Base-by-base conservation (phyloP, 1,284 basidiomycete genomes). In the Apiotrichum domesticum region DNA sequence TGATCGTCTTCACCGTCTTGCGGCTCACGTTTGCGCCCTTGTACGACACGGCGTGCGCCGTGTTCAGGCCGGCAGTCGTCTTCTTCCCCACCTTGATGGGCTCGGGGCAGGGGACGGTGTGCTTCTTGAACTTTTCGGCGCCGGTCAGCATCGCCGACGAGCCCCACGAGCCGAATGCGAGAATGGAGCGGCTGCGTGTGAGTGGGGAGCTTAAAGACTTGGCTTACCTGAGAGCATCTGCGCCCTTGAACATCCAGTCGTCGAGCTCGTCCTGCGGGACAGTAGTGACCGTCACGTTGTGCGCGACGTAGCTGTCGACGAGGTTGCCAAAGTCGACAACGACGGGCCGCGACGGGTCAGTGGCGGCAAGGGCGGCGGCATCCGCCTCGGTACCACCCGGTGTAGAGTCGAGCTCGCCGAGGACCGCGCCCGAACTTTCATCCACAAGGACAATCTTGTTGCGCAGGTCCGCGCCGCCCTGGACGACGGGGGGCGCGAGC, bases 401-500 rank as follows among this genome's bases (percentile, higher is more conserved):
- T 11, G 87, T 79, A 43, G 83, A 77, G 51, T 87, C 86, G 9
- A 90, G 78, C 68, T 87, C 83, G 1, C 86, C 87, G 9, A 91
- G 79, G 6, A 90, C 80, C 65, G 88, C 83, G 2, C 88, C 87
- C 54, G 81, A 85, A 43, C 83, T 80, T 69, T 90, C 83, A 70
- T 91, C 84, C 61, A 90, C 80, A 54, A 89, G 81, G 8, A 90
- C 82, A 37, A 90, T 80, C 50, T 81, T 82, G 5, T 87, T 87
- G 42, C 84, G 80, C 32, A 86, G 75, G 63, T 86, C 84, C 13
- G 48, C 52, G 4, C 51, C 52, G n/a, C 55, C 59, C 21, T 50
- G 45, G 6, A 66, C 35, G 54, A 44, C 6, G 43, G 49, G 32
- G 34, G 51, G 40, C 50, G 46, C 35, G 46, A 48, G 46, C 35